phyloP scores from a whole-genome alignment of 2,329 filamentous ascomycete species.

The Coccinonectria pachysandricola region DNA sequence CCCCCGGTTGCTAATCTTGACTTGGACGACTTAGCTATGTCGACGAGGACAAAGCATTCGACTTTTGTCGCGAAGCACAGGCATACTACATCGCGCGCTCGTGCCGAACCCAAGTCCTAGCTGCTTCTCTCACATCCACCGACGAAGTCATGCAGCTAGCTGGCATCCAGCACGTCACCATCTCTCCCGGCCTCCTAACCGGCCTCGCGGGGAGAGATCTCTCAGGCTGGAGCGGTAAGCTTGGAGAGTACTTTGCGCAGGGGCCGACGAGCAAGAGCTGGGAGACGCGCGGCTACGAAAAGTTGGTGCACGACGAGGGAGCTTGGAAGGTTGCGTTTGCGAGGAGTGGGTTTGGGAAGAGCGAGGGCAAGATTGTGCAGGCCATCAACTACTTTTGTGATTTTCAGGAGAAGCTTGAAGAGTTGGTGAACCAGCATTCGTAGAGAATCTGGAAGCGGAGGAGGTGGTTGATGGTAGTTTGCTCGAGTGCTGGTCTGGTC shows the following conservation, averaged over 20 bases:
- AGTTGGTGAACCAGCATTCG: conserved; percentile 21
- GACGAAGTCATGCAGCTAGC: conserved; percentile 49
- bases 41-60: conserved; percentile 38
- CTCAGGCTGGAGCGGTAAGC: conserved; percentile 20
- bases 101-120: conserved; percentile 40
- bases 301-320: conserved; percentile 29
- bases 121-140: conserved; percentile 45
- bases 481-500: too few relatives aligned
- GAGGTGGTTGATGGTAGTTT: too few relatives aligned
- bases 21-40: conserved; percentile 27
- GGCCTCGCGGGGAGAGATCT: conserved; percentile 31
- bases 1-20: background rate
- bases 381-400: conserved; percentile 49
- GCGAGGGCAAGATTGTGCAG: conserved; percentile 40
- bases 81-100: conserved; percentile 35
- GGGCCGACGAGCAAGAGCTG: conserved; percentile 19
- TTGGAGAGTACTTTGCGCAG: conserved; percentile 21
- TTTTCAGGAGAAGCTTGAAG: conserved; percentile 42
- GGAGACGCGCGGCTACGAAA: conserved; percentile 13
- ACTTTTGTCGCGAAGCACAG: conserved; percentile 41
- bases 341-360: conserved; percentile 33
- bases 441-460: background rate
- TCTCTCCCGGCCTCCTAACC: conserved; percentile 42
- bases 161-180: conserved; percentile 48
- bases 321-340: conserved; percentile 41